Evolutionary conservation across 2,329 filamentous ascomycete genomes (phyloP).

Genomic region (Venturia pyrina): DNA sequence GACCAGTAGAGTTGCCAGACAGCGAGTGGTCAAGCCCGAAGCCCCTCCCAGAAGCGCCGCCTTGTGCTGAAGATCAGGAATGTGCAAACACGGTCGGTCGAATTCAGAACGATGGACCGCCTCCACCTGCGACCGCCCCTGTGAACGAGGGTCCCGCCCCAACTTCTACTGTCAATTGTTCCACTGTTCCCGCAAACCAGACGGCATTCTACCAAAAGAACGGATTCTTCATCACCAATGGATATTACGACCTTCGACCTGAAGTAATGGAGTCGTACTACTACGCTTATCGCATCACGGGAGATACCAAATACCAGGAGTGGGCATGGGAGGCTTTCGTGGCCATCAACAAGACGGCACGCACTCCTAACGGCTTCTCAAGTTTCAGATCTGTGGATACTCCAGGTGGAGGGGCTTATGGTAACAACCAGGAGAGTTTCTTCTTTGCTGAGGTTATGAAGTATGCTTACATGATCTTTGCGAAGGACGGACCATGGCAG

Average conservation of each 20-base stretch:
- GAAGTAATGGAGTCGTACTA: constrained; percentile 80
- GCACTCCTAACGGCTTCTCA: constrained; percentile 57
- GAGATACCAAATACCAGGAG: constrained; percentile 65
- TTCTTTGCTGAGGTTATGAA: constrained; percentile 83
- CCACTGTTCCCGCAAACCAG: constrained; percentile 20
- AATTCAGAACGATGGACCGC: not conserved
- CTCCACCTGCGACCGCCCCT: not conserved
- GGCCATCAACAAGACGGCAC: constrained; percentile 54
- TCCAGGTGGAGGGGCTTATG: constrained; percentile 47
- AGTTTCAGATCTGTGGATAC: constrained; percentile 57
- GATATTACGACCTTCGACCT: constrained; percentile 59
- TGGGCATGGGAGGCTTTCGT: constrained; percentile 75
- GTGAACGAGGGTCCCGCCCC: not conserved
- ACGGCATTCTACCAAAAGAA: constrained; percentile 49
- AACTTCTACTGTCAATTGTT: not conserved
- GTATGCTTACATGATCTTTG: constrained; percentile 66
- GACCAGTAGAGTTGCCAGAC: not conserved
- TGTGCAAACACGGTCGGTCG: not conserved
- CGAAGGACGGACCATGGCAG: constrained; percentile 51
- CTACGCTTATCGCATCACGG: constrained; percentile 75
- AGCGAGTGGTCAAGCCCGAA: not conserved
- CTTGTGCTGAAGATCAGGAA: not conserved
- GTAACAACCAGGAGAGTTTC: constrained; percentile 76
- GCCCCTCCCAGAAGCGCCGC: not conserved
- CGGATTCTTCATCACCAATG: constrained; percentile 50